A percentile compares a stretch with the other conserved stretches of the same genome.
phyloP scores from a whole-genome alignment of 169 alveolate genomes.

The Plasmodium malariae region DNA sequence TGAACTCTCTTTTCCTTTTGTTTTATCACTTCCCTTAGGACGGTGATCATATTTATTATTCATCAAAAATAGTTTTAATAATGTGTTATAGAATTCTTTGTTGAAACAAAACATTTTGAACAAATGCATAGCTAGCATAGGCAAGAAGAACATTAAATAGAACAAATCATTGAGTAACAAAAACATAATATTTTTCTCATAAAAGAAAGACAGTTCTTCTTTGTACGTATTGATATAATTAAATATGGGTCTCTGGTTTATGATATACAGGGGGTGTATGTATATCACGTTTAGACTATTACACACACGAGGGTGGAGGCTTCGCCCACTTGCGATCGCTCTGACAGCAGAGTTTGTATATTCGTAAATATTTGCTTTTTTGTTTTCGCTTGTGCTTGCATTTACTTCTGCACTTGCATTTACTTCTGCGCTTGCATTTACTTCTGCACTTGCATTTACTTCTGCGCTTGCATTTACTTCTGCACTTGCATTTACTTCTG shows the following conservation, averaged over 20 bases:
- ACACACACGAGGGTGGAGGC: no score
- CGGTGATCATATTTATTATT: background rate
- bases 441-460: background rate
- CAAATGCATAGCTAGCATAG: background rate
- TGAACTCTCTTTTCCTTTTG: background rate
- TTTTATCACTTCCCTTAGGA: background rate
- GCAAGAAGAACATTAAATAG: conserved; percentile 17
- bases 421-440: background rate
- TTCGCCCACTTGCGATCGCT: no score
- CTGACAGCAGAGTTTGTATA: no score
- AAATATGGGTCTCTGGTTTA: conserved; percentile 15
- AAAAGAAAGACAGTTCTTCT: conserved; percentile 35
- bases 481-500: background rate
- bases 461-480: no score
- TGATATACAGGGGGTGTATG: conserved; percentile 35
- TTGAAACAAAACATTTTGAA: conserved; percentile 15
- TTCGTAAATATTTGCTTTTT: background rate
- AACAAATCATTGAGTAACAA: conserved; percentile 13
- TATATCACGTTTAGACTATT: conserved; percentile 20
- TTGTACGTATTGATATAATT: conserved; percentile 37
- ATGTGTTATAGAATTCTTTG: background rate
- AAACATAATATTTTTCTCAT: background rate
- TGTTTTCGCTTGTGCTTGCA: background rate
- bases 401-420: background rate
- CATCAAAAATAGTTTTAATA: conserved; percentile 4